Conservation (phyloP, 2,329 filamentous ascomycete genomes). For the Ceratocystis colombiana region DNA sequence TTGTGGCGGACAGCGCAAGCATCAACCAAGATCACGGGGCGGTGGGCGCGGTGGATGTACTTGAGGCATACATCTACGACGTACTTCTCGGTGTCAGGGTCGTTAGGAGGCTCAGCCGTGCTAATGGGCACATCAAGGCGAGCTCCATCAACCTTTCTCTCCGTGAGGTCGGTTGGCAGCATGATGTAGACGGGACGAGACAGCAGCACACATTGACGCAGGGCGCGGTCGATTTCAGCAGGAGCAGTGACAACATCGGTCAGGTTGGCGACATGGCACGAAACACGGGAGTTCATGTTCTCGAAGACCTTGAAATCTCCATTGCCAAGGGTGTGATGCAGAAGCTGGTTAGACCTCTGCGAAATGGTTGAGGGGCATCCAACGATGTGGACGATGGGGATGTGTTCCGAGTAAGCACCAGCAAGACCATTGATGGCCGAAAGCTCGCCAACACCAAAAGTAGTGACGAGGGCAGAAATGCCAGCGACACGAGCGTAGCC, state of each 20-base stretch:
- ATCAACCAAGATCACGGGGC: slow-evolving; percentile 71
- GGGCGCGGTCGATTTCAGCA: slow-evolving; percentile 63
- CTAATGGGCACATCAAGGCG: slow-evolving; percentile 62
- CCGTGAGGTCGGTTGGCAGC: slow-evolving; percentile 70
- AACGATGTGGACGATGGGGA: slow-evolving; percentile 61
- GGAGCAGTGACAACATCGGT: slow-evolving; percentile 61
- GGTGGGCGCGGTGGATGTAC: slow-evolving; percentile 61
- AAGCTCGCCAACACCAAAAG: slow-evolving; percentile 66
- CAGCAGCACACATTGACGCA: slow-evolving; percentile 62
- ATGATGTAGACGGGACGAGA: slow-evolving; percentile 76
- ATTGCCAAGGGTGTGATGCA: slow-evolving; percentile 63
- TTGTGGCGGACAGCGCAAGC: slow-evolving; percentile 71
- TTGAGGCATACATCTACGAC: slow-evolving; percentile 71
- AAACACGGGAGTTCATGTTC: slow-evolving; percentile 64
- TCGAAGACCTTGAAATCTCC: slow-evolving; percentile 76
- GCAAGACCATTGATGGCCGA: slow-evolving; percentile 64
- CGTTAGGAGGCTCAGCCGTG: slow-evolving; percentile 53
- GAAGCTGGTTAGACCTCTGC: slow-evolving; percentile 40
- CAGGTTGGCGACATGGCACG: slow-evolving; percentile 60
- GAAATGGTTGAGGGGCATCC: slow-evolving; percentile 42
- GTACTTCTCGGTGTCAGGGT: slow-evolving; percentile 63
- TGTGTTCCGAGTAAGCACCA: slow-evolving; percentile 62
- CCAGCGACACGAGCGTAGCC: slow-evolving; percentile 66
- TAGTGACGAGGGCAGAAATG: slow-evolving; percentile 60
- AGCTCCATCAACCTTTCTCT: slow-evolving; percentile 63